Evolutionary conservation across 352 stramenopile species (phyloP), one percentile per base, ranked within the genome.

Genomic region (Pythium guiyangense): DNA sequence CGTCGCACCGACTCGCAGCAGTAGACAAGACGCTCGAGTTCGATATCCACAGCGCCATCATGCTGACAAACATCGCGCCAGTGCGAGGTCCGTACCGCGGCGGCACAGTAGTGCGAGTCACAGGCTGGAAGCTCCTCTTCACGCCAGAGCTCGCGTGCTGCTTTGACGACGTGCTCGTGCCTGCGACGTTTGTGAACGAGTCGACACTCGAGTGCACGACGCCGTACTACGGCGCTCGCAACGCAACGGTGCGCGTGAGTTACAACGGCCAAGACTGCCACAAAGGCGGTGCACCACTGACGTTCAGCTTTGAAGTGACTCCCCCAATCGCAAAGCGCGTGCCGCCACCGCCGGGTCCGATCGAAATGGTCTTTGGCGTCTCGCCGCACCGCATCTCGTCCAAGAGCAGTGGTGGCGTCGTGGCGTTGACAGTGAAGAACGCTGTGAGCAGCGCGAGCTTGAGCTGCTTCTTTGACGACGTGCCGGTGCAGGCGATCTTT

Each of bases 121-220:
- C 61, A 25, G 84, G 84, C 1, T 71, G 56, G 47, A 71, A 82
- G 29, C 89, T 92, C 47, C 18, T 71, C 12, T 66, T 80, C 12
- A 84, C 78, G 1, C 70, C 66, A 3, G 43, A 72, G 14, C 56
- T 95, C 0, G 69, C 74, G 6, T 96, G 87, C 46, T 87, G 80
- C 42, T 94, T 96, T 64, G 70, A 67, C 27, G 59, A 67, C 14
- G 48, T 62, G n/a, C 60, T 50, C 1, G 73, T 88, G 6, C 62
- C 68, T 47, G 84, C 81, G 27, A 74, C 70, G 1, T 90, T 90
- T 54, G 63, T 86, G 18, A 96, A 92, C 35, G 56, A 71, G 1
- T 83, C 84, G 44, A 14, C 67, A 26, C 49, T 94, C 4, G 62
- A 74, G 29, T 96, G 87, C 49, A 54, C 53, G 1, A 74, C 83